phyloP scores from a whole-genome alignment of 2,329 filamentous ascomycete species.

The Colletotrichum sp. region DNA sequence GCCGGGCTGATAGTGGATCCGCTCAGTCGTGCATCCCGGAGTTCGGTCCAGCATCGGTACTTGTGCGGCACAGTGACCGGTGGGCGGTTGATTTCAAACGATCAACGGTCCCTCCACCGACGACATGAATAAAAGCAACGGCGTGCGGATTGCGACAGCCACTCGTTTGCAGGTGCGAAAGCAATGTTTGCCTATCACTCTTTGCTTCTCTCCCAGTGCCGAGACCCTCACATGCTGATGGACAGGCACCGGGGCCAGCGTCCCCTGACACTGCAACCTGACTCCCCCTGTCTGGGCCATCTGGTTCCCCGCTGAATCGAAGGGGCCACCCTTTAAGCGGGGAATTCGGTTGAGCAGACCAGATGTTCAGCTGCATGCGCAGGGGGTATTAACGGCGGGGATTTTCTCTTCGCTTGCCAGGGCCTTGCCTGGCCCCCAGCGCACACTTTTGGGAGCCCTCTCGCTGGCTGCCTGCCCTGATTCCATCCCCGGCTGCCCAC shows the following conservation, averaged over 20 bases:
- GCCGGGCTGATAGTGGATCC: neutral
- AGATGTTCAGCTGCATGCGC: neutral
- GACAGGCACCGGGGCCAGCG: neutral
- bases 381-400: neutral
- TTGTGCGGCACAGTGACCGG: neutral
- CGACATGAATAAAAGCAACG: neutral
- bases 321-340: neutral
- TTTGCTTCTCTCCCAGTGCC: conserved; percentile 3
- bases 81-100: neutral
- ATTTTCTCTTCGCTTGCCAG: conserved; percentile 8
- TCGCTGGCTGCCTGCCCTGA: neutral
- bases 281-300: neutral
- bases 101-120: conserved; percentile 6
- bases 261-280: conserved; percentile 4
- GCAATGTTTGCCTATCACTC: neutral
- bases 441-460: neutral
- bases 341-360: neutral
- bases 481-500: neutral
- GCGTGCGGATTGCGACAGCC: neutral
- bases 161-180: neutral
- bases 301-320: conserved; percentile 17
- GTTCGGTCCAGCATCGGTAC: neutral
- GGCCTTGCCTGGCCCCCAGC: neutral
- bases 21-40: neutral
- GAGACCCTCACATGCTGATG: conserved; percentile 4